Conservation (phyloP, 805 yeast genomes). For the Priceomyces medius region DNA sequence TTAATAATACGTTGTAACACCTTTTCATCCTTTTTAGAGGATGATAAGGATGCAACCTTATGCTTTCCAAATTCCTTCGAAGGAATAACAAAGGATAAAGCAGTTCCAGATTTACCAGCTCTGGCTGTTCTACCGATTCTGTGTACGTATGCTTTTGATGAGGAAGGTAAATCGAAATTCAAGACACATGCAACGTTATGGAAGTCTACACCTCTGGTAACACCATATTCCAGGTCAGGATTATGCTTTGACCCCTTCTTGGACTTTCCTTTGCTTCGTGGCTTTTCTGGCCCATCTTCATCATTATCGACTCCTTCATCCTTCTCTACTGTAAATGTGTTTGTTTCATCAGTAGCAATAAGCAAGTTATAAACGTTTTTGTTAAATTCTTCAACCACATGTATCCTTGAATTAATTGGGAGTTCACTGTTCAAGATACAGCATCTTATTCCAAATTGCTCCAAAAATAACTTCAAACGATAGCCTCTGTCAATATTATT, state of each 20-base stretch:
- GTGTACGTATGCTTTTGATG: constrained; percentile 87
- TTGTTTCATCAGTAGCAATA: constrained; percentile 93
- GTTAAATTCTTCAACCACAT: constrained; percentile 93
- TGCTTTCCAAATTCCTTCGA: constrained; percentile 84
- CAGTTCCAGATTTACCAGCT: constrained; percentile 94
- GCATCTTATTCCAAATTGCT: constrained; percentile 89
- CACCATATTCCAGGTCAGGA: constrained; percentile 82
- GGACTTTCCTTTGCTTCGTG: constrained; percentile 15
- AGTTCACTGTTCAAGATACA: constrained; percentile 89
- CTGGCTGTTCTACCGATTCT: constrained; percentile 97
- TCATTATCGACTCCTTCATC: constrained; percentile 48
- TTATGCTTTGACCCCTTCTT: constrained; percentile 30
- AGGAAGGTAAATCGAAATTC: constrained; percentile 89
- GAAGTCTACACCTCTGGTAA: constrained; percentile 95
- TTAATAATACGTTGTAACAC: constrained; percentile 71
- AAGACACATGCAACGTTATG: constrained; percentile 94
- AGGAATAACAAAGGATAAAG: constrained; percentile 88
- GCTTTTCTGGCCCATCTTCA: constrained; percentile 17
- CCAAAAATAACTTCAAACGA: constrained; percentile 83
- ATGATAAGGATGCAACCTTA: constrained; percentile 67
- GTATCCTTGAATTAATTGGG: constrained; percentile 89
- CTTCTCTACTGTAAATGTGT: constrained; percentile 50
- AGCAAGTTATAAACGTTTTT: constrained; percentile 80
- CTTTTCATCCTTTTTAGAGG: constrained; percentile 84
- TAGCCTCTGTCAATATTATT: constrained; percentile 95